Conservation (phyloP, 1,139 yeast species). For the Lodderomyces elongisporus region DNA sequence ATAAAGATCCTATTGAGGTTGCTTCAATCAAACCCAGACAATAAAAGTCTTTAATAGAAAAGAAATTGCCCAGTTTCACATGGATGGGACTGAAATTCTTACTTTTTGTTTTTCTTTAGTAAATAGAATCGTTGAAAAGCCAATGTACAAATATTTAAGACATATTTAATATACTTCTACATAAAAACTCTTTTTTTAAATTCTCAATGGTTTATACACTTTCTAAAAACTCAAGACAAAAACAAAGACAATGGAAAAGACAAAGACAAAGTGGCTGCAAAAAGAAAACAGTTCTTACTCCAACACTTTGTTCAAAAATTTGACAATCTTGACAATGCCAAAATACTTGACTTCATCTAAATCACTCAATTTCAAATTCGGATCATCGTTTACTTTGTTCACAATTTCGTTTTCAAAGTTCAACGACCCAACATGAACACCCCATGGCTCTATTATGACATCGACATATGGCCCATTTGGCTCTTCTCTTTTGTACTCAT, state of each 20-base stretch:
- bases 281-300: slow-evolving; percentile 6
- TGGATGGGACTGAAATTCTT: not conserved
- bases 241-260: not conserved
- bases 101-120: too few species aligned
- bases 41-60: too few species aligned
- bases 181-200: too few species aligned
- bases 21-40: slow-evolving; percentile 31
- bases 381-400: slow-evolving; percentile 5
- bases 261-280: not conserved
- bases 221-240: too few species aligned
- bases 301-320: slow-evolving; percentile 24
- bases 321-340: slow-evolving; percentile 23
- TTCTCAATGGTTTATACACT: too few species aligned
- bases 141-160: too few species aligned
- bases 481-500: slow-evolving; percentile 15
- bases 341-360: slow-evolving; percentile 21
- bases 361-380: not conserved
- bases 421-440: slow-evolving; percentile 37
- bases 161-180: too few species aligned
- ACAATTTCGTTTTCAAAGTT: slow-evolving; percentile 27
- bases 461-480: slow-evolving; percentile 14
- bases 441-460: slow-evolving; percentile 39
- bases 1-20: slow-evolving; percentile 30
- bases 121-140: too few species aligned
- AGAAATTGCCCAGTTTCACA: not conserved